A percentile compares a stretch with the other conserved stretches of the same genome.
These are phyloP conservation scores for Xylariaceae sp. DNA, from an alignment of 2,329 filamentous ascomycete genomes.

Conservation along the genomic window DNA sequence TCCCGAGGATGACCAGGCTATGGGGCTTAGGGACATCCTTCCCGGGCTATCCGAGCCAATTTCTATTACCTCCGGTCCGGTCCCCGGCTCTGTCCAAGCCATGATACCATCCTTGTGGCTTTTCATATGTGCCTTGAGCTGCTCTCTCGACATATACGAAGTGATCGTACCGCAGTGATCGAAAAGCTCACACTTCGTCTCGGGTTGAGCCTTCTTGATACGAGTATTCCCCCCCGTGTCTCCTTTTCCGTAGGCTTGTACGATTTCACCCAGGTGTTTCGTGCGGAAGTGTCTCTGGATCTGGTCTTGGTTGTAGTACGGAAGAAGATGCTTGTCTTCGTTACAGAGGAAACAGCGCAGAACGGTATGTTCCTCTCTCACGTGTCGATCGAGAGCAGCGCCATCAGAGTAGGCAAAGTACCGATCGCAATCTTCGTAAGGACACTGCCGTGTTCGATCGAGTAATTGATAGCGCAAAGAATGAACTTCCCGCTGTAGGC, in stretches of 20 bases:
- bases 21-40: neutral
- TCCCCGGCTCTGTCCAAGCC: neutral
- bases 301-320: constrained; percentile 23
- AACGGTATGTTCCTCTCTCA: constrained; percentile 31
- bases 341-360: constrained; percentile 29
- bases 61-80: no score
- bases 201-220: neutral
- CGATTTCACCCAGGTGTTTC: constrained; percentile 20
- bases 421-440: constrained; percentile 35
- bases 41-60: neutral
- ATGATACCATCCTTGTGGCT: neutral
- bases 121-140: neutral
- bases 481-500: constrained; percentile 34
- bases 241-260: constrained; percentile 6
- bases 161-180: constrained; percentile 2
- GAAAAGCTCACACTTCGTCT: constrained; percentile 2
- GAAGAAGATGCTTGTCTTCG: constrained; percentile 29
- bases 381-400: constrained; percentile 33
- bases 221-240: neutral
- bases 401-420: constrained; percentile 30
- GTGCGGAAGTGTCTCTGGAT: constrained; percentile 23
- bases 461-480: constrained; percentile 33
- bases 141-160: constrained; percentile 3
- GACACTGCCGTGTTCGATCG: constrained; percentile 35
- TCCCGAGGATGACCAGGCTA: neutral